Conservation (phyloP, 2,329 filamentous ascomycete species). For the Paecilomyces sp. region DNA sequence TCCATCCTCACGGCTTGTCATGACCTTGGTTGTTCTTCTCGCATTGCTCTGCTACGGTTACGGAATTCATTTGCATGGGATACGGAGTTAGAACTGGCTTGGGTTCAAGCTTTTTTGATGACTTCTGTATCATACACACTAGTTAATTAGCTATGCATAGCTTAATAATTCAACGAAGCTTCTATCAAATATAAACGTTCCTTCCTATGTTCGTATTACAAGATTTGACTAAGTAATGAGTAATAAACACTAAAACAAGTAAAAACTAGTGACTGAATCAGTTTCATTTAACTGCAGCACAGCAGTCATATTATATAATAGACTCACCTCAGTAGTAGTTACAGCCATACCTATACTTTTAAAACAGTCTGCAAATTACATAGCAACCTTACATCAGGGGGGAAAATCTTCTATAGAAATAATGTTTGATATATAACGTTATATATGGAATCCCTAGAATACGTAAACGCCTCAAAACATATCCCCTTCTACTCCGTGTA, state of each 20-base stretch:
- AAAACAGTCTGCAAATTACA: neutral
- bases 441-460: too few relatives aligned
- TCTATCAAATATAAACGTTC: neutral
- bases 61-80: neutral
- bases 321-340: too few relatives aligned
- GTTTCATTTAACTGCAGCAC: too few relatives aligned
- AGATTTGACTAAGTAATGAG: too few relatives aligned
- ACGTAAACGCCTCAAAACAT: too few relatives aligned
- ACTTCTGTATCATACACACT: neutral
- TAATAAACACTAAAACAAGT: too few relatives aligned
- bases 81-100: neutral
- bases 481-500: too few relatives aligned
- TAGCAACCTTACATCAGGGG: too few relatives aligned
- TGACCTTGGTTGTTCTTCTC: neutral
- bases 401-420: too few relatives aligned
- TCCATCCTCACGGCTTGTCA: neutral
- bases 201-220: neutral
- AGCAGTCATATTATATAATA: too few relatives aligned
- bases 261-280: too few relatives aligned
- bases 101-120: neutral
- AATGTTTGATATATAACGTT: neutral
- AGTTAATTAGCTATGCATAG: neutral
- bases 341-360: too few relatives aligned
- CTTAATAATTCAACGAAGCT: neutral
- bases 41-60: neutral